Evolutionary conservation across 2,329 filamentous ascomycete species (phyloP), one percentile per base, ranked within the genome.

Genomic region (Plenodomus biglobosus): DNA sequence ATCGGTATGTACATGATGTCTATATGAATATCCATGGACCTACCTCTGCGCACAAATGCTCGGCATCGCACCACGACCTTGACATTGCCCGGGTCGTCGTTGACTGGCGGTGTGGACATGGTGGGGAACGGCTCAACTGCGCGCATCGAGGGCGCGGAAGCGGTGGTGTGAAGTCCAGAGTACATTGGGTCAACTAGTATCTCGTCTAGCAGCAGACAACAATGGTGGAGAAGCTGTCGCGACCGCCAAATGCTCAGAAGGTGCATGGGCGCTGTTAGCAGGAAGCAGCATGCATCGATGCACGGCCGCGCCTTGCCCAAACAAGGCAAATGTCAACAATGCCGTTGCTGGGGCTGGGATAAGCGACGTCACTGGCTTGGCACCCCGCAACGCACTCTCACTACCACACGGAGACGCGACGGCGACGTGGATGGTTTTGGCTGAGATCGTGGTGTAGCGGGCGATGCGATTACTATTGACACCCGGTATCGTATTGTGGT

Each of bases 1-100:
- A 52, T 38, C n/a, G n/a, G n/a, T n/a, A 17, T 45, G 8, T 19
- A 38, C 17, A 41, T 36, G 34, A 6, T 36, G 34, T n/a, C n/a
- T n/a, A 36, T 6, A n/a, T n/a, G 6, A 18, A n/a, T 17, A 30
- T 17, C 15, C 16, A 19, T n/a, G 30, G 17, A 11, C 5, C 15
- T 61, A 76, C 76, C 76, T 73, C 76, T 65, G 56, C 66, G 67
- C 37, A 79, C 60, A 58, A 78, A 78, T 42, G 74, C 76, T 50
- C 76, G 65, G 52, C 76, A 76, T 44, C 76, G 67, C 52, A 79
- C 76, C 11, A 79, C 76, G 42, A 79, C 76, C 65, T 79, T 79
- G 61, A 79, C 76, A 55, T 78, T 78, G 46, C 75, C 76, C 8
- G 71, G 70, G 38, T 76, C 76, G 46, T 70, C 69, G 19, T 70